These are phyloP conservation scores for Phytophthora agathidicida DNA, from an alignment of 352 stramenopile species.

Conservation along the genomic window DNA sequence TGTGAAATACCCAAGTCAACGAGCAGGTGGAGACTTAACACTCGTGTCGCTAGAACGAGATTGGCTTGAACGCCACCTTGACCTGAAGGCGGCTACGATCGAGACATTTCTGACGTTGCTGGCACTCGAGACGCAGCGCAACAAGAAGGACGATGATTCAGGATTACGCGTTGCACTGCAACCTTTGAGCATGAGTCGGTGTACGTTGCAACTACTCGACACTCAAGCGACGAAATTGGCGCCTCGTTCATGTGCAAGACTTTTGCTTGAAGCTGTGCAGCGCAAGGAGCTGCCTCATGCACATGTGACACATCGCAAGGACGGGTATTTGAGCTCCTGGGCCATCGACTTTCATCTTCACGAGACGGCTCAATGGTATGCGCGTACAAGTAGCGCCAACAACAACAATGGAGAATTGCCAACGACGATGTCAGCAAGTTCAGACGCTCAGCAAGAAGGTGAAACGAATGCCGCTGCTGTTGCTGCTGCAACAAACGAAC, in stretches of 20 bases:
- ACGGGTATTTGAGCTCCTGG: slow-evolving; percentile 67
- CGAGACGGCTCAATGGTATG: slow-evolving; percentile 53
- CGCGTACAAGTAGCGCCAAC: slow-evolving; percentile 3
- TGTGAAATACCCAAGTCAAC: slow-evolving; percentile 25
- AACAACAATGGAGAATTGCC: slow-evolving; percentile 1
- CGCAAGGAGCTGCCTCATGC: slow-evolving; percentile 30
- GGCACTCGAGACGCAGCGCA: slow-evolving; percentile 37
- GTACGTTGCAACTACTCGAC: slow-evolving; percentile 60
- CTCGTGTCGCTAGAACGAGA: slow-evolving; percentile 58
- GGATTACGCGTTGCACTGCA: slow-evolving; percentile 38
- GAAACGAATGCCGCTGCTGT: slow-evolving; percentile 26
- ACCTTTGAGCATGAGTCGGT: slow-evolving; percentile 60
- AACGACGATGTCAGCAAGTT: slow-evolving; percentile 1
- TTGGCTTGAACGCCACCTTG: slow-evolving; percentile 65
- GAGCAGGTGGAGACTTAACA: slow-evolving; percentile 15
- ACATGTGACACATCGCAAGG: slow-evolving; percentile 41
- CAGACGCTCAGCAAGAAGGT: slow-evolving; percentile 17
- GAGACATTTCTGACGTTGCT: slow-evolving; percentile 83
- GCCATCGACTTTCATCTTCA: slow-evolving; percentile 65
- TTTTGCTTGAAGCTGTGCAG: slow-evolving; percentile 39
- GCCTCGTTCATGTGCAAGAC: slow-evolving; percentile 38
- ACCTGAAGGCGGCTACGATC: slow-evolving; percentile 76
- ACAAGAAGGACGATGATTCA: slow-evolving; percentile 6
- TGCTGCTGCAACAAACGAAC: slow-evolving; percentile 38
- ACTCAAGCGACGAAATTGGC: slow-evolving; percentile 48